Evolutionary conservation across 2,329 filamentous ascomycete genomes (phyloP).

Genomic region (Tolypocladium sp.): DNA sequence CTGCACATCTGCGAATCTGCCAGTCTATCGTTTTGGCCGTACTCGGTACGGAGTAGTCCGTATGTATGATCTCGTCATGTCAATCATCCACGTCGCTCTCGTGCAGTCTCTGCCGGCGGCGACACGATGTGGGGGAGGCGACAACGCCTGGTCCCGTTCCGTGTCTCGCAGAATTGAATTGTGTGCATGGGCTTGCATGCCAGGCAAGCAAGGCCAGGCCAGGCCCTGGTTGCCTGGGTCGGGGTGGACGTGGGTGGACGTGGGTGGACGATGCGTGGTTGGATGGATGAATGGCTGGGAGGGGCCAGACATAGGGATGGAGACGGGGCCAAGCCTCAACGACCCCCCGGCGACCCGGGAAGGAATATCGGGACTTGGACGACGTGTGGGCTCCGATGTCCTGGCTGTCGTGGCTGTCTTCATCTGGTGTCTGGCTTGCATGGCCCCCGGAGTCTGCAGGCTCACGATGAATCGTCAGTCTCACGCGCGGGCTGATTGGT

Average conservation of each 20-base stretch:
- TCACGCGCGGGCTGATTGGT: background rate
- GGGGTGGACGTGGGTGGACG: background rate
- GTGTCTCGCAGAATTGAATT: background rate
- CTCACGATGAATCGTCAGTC: too few relatives aligned
- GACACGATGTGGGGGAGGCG: background rate
- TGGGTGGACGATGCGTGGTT: background rate
- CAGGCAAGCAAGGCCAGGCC: background rate
- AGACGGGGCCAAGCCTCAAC: background rate
- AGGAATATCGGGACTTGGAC: background rate
- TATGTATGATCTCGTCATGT: background rate
- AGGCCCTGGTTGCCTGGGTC: too few relatives aligned
- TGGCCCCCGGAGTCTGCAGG: too few relatives aligned
- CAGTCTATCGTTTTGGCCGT: too few relatives aligned
- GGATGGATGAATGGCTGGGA: background rate
- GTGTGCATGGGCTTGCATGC: background rate
- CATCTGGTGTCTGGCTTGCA: background rate
- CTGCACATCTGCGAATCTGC: background rate
- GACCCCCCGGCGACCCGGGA: background rate
- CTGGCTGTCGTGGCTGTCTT: background rate
- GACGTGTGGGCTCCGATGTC: background rate
- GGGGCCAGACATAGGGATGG: background rate
- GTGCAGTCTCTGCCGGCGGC: background rate
- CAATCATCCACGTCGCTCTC: background rate
- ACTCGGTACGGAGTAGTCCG: too few relatives aligned
- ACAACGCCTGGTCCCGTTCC: background rate